phyloP scores from a whole-genome alignment of 257 asterid genomes.

The Ajuga chamaepitys region DNA sequence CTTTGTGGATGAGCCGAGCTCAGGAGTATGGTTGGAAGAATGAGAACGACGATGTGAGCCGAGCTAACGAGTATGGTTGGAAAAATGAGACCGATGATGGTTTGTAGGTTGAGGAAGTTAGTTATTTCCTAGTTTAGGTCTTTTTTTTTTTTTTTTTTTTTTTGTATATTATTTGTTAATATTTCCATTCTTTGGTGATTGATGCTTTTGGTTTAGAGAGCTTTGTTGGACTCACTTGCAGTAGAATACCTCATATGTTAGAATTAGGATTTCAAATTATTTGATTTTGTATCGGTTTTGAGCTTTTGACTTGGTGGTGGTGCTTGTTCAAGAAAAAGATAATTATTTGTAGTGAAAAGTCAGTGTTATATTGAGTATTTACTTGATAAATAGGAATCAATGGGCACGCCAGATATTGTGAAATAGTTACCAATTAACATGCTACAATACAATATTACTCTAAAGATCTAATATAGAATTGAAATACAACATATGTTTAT shows the following conservation, averaged over 20 bases:
- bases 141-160: constrained; percentile 10
- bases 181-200: constrained; percentile 11
- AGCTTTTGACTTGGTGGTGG: too few species aligned
- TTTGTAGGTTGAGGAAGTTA: neutral
- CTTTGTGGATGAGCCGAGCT: constrained; percentile 32
- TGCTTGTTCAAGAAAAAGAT: too few species aligned
- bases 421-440: too few species aligned
- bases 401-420: too few species aligned
- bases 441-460: too few species aligned
- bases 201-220: neutral
- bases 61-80: constrained; percentile 28
- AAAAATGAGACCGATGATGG: neutral
- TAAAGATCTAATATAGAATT: too few species aligned
- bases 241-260: neutral
- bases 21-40: constrained; percentile 24
- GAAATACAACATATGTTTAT: too few species aligned
- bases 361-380: too few species aligned
- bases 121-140: constrained; percentile 5
- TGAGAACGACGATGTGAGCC: constrained; percentile 11
- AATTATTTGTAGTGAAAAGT: too few species aligned
- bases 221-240: neutral
- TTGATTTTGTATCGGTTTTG: neutral
- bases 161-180: constrained; percentile 19
- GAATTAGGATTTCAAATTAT: neutral
- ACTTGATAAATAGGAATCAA: too few species aligned